phyloP scores from a whole-genome alignment of 345 rosid species.

The Cardamine resedifolia region DNA sequence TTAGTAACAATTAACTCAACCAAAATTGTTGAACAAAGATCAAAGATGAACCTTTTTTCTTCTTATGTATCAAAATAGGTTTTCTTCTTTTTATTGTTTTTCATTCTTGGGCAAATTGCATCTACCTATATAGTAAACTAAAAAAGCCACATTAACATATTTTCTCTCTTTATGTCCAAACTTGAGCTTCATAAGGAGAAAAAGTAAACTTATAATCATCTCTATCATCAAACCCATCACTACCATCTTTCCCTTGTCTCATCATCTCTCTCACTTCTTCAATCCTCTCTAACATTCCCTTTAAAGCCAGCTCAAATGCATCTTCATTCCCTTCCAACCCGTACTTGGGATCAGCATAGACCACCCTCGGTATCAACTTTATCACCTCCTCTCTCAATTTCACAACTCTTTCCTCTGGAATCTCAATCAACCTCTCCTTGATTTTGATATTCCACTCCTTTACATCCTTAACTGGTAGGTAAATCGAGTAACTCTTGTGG shows the following conservation, averaged over 20 bases:
- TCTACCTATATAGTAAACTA: conserved; percentile 26
- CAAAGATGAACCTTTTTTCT: background rate
- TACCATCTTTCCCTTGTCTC: conserved; percentile 53
- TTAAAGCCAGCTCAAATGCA: conserved; percentile 59
- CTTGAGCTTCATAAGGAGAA: conserved; percentile 41
- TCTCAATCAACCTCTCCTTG: conserved; percentile 42
- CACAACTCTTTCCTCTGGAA: conserved; percentile 38
- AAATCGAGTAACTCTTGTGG: conserved; percentile 51
- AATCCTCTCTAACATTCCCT: conserved; percentile 59
- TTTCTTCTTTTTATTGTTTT: background rate
- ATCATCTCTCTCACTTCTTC: conserved; percentile 49
- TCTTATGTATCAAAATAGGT: background rate
- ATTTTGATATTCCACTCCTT: conserved; percentile 42
- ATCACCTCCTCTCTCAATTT: conserved; percentile 61
- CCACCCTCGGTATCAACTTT: conserved; percentile 52
- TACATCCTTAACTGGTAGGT: conserved; percentile 46
- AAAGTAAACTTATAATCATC: conserved; percentile 63
- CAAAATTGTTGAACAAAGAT: conserved; percentile 5
- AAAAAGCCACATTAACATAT: conserved; percentile 8
- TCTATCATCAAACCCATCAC: conserved; percentile 56
- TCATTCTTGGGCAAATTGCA: background rate
- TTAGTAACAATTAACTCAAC: background rate
- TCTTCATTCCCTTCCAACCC: conserved; percentile 41
- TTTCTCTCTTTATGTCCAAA: conserved; percentile 5
- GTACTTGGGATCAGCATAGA: conserved; percentile 51